Percentiles rank a stretch among this genome's conserved stretches.
Conservation (phyloP, 2,329 filamentous ascomycete genomes). For the Clonostachys sp. region DNA sequence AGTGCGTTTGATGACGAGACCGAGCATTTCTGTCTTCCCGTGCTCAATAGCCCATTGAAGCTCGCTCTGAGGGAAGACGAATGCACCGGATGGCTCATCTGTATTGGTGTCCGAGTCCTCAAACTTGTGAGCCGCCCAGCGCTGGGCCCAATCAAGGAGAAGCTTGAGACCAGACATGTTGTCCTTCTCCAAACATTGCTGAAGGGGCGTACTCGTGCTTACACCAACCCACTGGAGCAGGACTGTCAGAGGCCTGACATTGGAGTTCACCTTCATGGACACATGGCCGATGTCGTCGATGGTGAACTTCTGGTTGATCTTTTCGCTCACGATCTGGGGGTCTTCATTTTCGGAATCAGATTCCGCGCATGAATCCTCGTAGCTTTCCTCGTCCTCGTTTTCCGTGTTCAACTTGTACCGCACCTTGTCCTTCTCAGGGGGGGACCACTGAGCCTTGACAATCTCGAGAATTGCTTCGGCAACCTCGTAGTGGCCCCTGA, state of each 20-base stretch:
- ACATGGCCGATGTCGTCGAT: constrained; percentile 72
- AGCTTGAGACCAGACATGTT: constrained; percentile 49
- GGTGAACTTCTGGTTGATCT: constrained; percentile 65
- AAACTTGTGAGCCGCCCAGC: constrained; percentile 33
- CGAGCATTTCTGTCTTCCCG: constrained; percentile 53
- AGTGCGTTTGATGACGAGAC: constrained; percentile 58
- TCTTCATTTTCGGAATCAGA: constrained; percentile 28
- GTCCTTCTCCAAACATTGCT: constrained; percentile 44
- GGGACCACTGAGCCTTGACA: constrained; percentile 61
- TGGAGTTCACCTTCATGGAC: constrained; percentile 63
- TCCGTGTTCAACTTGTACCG: constrained; percentile 39
- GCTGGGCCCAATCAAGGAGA: constrained; percentile 48
- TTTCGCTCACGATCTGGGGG: constrained; percentile 43
- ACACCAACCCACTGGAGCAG: constrained; percentile 27
- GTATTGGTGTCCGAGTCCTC: constrained; percentile 23
- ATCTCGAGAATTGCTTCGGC: constrained; percentile 68
- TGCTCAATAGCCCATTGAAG: constrained; percentile 38
- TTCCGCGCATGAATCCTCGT: constrained; percentile 22
- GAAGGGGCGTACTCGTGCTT: constrained; percentile 21
- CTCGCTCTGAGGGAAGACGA: constrained; percentile 28
- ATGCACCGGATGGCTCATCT: constrained; percentile 23
- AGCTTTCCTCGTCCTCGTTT: constrained; percentile 28
- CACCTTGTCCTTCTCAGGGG: constrained; percentile 44
- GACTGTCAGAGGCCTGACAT: constrained; percentile 47
- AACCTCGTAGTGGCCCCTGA: constrained; percentile 59